Conservation (phyloP, 352 stramenopile genomes). For the Globisporangium sylvaticum region DNA sequence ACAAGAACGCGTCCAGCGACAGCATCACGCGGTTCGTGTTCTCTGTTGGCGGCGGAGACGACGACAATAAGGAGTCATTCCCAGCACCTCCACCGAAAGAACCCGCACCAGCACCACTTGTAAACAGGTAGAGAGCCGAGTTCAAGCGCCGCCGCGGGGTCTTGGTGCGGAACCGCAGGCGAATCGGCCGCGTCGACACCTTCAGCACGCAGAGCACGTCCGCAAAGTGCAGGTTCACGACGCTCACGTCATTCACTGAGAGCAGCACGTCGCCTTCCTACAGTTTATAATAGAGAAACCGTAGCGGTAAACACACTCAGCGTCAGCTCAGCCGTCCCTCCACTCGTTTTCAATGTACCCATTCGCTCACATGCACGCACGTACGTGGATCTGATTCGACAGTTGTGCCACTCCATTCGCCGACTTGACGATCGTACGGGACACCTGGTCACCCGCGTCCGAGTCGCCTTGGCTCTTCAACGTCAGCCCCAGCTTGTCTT, state of each 20-base stretch:
- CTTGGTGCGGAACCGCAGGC: conserved; percentile 51
- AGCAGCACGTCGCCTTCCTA: conserved; percentile 71
- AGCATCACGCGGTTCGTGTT: not conserved
- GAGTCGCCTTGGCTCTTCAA: conserved; percentile 34
- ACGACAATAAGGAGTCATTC: not conserved
- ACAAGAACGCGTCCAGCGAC: conserved; percentile 31
- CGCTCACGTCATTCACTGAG: conserved; percentile 67
- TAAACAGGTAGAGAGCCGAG: conserved; percentile 1
- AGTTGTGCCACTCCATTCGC: conserved; percentile 42
- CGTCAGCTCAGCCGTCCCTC: not conserved
- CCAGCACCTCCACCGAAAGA: conserved; percentile 12
- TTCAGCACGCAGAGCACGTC: conserved; percentile 71
- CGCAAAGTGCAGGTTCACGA: conserved; percentile 55
- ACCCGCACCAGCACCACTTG: conserved; percentile 1
- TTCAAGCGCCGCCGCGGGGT: conserved; percentile 18
- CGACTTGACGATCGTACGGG: conserved; percentile 54
- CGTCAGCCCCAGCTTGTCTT: conserved; percentile 55
- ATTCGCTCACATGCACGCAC: conserved; percentile 4
- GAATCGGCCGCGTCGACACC: conserved; percentile 57
- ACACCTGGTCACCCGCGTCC: conserved; percentile 16
- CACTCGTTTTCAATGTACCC: not conserved
- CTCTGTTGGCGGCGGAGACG: not conserved
- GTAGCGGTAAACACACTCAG: too few species aligned
- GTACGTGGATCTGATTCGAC: conserved; percentile 50
- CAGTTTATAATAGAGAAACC: too few species aligned